Evolutionary conservation across 352 stramenopile species (phyloP).

Genomic region (Pythium sukuiense): DNA sequence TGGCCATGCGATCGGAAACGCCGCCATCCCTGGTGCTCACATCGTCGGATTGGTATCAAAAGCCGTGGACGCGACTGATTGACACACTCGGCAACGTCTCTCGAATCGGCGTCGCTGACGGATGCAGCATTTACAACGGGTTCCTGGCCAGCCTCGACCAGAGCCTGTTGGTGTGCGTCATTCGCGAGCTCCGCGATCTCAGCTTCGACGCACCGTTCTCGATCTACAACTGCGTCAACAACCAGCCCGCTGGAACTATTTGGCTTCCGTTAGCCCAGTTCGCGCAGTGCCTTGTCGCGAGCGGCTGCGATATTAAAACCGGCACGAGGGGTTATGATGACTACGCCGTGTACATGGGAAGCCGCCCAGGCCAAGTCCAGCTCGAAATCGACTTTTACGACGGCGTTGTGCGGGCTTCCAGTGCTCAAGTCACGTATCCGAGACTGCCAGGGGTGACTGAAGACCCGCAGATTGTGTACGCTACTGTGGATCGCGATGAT

Average conservation of each 20-base stretch:
- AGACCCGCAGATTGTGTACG: neutral
- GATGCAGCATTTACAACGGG: neutral
- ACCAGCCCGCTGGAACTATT: neutral
- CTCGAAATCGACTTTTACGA: neutral
- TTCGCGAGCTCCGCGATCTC: neutral
- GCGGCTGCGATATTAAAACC: neutral
- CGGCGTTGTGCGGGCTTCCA: neutral
- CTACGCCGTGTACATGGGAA: neutral
- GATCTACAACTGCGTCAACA: neutral
- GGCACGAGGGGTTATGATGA: too few relatives aligned
- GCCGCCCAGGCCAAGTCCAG: neutral
- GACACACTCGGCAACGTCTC: neutral
- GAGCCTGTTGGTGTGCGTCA: neutral
- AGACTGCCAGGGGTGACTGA: neutral
- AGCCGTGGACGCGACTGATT: neutral
- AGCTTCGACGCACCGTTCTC: neutral
- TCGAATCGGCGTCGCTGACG: neutral
- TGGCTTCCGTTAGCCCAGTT: neutral
- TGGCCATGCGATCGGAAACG: neutral
- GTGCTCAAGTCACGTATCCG: neutral
- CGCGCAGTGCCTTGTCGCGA: neutral
- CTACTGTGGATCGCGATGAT: neutral
- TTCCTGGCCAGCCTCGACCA: neutral
- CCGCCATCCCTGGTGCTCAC: neutral
- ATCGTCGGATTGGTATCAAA: neutral